A percentile compares a stretch with the other conserved stretches of the same genome.
phyloP scores from a whole-genome alignment of 1,284 basidiomycete species.

The Fomitopsis betulina region DNA sequence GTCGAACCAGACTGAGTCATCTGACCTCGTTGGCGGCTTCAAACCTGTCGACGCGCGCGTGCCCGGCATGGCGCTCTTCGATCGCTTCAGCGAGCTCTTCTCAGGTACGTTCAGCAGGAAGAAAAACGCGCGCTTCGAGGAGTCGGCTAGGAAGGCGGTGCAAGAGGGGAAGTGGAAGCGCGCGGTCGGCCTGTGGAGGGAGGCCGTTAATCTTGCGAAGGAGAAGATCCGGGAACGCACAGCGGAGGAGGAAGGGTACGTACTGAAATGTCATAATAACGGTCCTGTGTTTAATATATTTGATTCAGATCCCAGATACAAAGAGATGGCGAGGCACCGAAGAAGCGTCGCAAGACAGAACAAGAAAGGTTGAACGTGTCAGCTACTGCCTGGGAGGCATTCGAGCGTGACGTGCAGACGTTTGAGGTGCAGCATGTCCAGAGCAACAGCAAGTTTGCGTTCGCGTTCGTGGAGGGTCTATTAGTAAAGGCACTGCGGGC shows the following conservation, averaged over 20 bases:
- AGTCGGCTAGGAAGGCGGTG: conserved; percentile 81
- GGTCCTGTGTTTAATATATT: background rate
- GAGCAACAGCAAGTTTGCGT: conserved; percentile 85
- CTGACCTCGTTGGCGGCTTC: conserved; percentile 93
- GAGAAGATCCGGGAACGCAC: conserved; percentile 51
- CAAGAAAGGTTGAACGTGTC: conserved; percentile 39
- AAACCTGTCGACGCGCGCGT: conserved; percentile 89
- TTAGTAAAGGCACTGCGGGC: conserved; percentile 87
- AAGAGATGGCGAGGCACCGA: conserved; percentile 39
- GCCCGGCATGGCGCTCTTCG: conserved; percentile 73
- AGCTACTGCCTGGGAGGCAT: conserved; percentile 65
- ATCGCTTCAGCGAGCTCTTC: conserved; percentile 82
- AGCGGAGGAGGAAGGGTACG: conserved; percentile 40
- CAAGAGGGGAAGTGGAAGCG: conserved; percentile 84
- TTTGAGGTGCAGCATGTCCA: conserved; percentile 88
- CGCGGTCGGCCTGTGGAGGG: conserved; percentile 81
- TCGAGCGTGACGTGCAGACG: conserved; percentile 68
- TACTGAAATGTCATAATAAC: conserved; percentile 7
- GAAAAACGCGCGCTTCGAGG: conserved; percentile 88
- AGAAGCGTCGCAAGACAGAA: conserved; percentile 76
- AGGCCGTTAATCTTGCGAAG: conserved; percentile 68
- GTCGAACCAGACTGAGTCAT: conserved; percentile 95
- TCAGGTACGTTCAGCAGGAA: conserved; percentile 85
- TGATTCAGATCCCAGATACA: conserved; percentile 18
- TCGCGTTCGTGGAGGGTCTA: conserved; percentile 95